Evolutionary conservation across 2,329 filamentous ascomycete genomes (phyloP).

Genomic region (Fusarium poae): DNA sequence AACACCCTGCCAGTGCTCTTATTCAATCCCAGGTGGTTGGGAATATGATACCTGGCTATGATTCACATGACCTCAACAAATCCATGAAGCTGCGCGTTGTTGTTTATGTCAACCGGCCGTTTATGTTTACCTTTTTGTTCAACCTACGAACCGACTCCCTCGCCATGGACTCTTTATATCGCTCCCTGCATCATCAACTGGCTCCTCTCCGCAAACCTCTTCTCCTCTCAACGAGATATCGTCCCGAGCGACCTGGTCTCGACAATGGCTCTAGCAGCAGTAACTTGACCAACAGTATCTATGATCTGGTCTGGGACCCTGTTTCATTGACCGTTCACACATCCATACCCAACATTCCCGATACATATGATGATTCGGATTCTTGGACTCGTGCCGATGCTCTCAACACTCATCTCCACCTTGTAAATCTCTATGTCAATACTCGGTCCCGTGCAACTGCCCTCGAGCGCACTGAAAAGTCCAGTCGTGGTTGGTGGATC

Average conservation of each 20-base stretch:
- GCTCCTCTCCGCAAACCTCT: conserved; percentile 69
- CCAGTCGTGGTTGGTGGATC: conserved; percentile 76
- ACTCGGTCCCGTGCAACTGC: conserved; percentile 61
- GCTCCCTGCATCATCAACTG: conserved; percentile 71
- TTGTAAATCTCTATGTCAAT: conserved; percentile 67
- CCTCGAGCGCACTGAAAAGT: conserved; percentile 74
- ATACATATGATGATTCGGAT: conserved; percentile 52
- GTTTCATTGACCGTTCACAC: conserved; percentile 68
- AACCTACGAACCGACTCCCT: conserved; percentile 67
- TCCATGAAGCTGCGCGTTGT: conserved; percentile 73
- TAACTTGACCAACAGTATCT: conserved; percentile 58
- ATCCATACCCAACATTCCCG: conserved; percentile 76
- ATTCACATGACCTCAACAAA: conserved; percentile 65
- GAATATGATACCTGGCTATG: conserved; percentile 51
- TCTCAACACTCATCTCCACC: conserved; percentile 73
- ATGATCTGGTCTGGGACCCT: conserved; percentile 74
- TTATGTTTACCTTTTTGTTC: conserved; percentile 84
- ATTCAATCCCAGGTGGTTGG: conserved; percentile 54
- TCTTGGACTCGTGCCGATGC: conserved; percentile 73
- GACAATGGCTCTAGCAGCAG: conserved; percentile 46
- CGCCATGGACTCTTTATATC: conserved; percentile 68
- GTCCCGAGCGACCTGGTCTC: conserved; percentile 61
- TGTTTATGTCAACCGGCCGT: conserved; percentile 79
- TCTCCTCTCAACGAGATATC: conserved; percentile 67
- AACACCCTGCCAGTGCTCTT: conserved; percentile 52